Evolutionary conservation across 2,329 filamentous ascomycete species (phyloP).

Genomic region (Ophiosphaerella herpotricha): DNA sequence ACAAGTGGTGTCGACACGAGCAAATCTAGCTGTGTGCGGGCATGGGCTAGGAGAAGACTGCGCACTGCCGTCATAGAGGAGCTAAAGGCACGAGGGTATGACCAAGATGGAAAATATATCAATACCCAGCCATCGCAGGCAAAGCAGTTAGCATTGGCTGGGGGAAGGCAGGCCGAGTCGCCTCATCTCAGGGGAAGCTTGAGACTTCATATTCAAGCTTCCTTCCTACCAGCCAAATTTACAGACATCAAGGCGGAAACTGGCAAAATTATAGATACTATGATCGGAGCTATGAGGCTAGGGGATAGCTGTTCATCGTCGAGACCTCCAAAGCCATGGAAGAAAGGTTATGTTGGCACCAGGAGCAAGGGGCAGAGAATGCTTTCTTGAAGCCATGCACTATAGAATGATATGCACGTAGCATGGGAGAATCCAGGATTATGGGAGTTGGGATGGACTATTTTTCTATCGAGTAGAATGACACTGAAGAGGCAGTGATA

Average conservation of each 20-base stretch:
- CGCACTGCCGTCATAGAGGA: slow-evolving; percentile 37
- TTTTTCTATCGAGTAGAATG: too few relatives aligned
- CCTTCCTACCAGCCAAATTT: slow-evolving; percentile 36
- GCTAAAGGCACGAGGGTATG: slow-evolving; percentile 32
- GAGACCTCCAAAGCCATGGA: background rate
- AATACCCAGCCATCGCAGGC: slow-evolving; percentile 5
- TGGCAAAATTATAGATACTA: slow-evolving; percentile 18
- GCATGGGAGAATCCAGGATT: too few relatives aligned
- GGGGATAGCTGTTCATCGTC: background rate
- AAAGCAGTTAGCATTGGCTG: background rate
- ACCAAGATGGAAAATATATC: slow-evolving; percentile 30
- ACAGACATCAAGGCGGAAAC: slow-evolving; percentile 28
- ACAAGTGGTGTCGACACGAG: slow-evolving; percentile 26
- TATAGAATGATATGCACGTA: background rate
- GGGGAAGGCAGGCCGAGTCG: slow-evolving; percentile 5
- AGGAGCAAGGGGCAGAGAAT: too few relatives aligned
- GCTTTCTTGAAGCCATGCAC: background rate
- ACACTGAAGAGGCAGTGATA: too few relatives aligned
- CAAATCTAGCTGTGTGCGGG: slow-evolving; percentile 38
- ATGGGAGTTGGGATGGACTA: too few relatives aligned
- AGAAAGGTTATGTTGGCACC: background rate
- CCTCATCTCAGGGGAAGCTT: slow-evolving; percentile 31
- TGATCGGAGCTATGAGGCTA: background rate
- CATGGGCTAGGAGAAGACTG: slow-evolving; percentile 38
- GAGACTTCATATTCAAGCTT: slow-evolving; percentile 24